Evolutionary conservation across 768 basidiomycete species (phyloP), one percentile per base, ranked within the genome.

Genomic region (Paxillus ammoniavirescens): DNA sequence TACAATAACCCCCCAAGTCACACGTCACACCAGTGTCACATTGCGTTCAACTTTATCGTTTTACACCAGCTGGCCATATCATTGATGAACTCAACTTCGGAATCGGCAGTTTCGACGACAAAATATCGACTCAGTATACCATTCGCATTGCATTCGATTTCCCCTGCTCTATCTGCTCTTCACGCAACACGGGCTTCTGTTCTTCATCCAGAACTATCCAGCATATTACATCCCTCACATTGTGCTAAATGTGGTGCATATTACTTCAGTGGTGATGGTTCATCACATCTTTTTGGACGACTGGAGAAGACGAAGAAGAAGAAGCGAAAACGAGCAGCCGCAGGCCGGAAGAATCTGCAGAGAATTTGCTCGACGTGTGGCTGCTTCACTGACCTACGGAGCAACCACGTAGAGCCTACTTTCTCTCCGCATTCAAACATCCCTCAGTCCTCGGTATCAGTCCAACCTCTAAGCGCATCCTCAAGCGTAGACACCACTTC

Each of bases 91-190:
- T 23, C 37, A 5, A 14, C 52, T 21, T 42, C 49, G 3, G 56
- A 55, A 31, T 31, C 38, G 42, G 21, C 53, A 8, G 5, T 49
- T 14, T 55, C 52, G 2, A 77, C 82, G 2, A 48, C 67, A 49
- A 77, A 72, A 59, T 82, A 81, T 57, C 75, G 77, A 55, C 68
- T 75, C 38, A 68, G 76, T 12, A 62, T 88, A 15, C 75, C 86
- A 14, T 73, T 69, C 57, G 64, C 72, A 15, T 68, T 89, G 49
- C 73, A 80, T 26, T 56, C 78, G 4, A 59, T 80, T 36, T 83
- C 86, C 2, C 77, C 84, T 8, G 45, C 73, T 33, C 79, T 91
- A 45, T 79, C 89, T 13, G 86, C 88, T 37, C 72, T 86, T 28
- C 87, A 90, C 63, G 67, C 77, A 0, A 61, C 72, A 13, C 77